Evolutionary conservation across 306 rosid species (phyloP).

Genomic region (Quercus rubra): DNA sequence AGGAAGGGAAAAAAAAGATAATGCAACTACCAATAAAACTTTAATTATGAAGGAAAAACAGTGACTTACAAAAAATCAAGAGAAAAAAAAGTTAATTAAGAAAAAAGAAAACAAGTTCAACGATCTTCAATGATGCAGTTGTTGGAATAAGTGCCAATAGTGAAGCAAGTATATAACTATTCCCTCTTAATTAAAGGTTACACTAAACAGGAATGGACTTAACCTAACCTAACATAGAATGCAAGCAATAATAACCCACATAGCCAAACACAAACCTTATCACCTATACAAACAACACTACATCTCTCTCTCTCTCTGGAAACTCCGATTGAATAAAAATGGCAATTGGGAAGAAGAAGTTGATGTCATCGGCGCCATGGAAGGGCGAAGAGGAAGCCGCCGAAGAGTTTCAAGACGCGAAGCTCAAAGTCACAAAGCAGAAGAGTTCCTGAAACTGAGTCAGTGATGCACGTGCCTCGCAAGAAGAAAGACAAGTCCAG

Average conservation of each 20-base stretch:
- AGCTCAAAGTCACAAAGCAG: slow-evolving; percentile 70
- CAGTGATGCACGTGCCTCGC: slow-evolving; percentile 85
- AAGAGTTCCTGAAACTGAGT: slow-evolving; percentile 53
- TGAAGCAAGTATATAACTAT: no score
- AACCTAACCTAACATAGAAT: not conserved
- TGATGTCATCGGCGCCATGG: slow-evolving; percentile 95
- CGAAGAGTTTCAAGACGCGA: slow-evolving; percentile 57
- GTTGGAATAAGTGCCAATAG: no score
- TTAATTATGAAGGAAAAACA: no score
- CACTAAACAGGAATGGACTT: not conserved
- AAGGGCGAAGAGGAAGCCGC: slow-evolving; percentile 53
- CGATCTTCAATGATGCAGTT: no score
- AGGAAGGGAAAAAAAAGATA: no score
- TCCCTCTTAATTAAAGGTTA: not conserved
- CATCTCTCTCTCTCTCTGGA: not conserved
- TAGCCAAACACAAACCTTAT: not conserved
- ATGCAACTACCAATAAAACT: no score
- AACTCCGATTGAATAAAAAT: not conserved
- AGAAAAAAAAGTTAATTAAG: no score
- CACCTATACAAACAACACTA: not conserved
- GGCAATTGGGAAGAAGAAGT: slow-evolving; percentile 56
- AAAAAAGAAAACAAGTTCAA: no score
- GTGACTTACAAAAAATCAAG: no score
- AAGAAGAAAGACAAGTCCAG: slow-evolving; percentile 39
- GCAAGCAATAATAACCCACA: not conserved